phyloP scores from a whole-genome alignment of 1,284 basidiomycete species.

The Tetrapyrgos nigripes region DNA sequence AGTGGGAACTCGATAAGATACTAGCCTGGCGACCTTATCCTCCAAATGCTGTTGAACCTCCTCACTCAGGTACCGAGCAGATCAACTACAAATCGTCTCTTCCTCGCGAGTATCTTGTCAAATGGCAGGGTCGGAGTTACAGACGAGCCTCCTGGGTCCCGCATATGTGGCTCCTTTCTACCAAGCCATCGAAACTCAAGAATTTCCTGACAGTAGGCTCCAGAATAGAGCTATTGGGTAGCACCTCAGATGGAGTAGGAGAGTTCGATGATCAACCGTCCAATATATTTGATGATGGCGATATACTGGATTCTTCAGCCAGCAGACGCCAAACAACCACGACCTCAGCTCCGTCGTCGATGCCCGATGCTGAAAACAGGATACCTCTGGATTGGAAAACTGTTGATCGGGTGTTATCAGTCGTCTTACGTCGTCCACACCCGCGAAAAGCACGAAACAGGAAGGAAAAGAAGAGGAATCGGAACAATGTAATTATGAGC shows the following conservation, averaged over 20 bases:
- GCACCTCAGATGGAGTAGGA: conserved; percentile 43
- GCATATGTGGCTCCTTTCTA: conserved; percentile 85
- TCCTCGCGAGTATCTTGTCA: conserved; percentile 89
- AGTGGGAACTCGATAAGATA: conserved; percentile 82
- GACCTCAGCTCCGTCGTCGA: conserved; percentile 35
- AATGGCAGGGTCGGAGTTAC: conserved; percentile 83
- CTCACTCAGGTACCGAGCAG: conserved; percentile 44
- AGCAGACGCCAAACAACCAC: conserved; percentile 37
- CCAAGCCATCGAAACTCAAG: conserved; percentile 65
- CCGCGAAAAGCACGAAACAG: conserved; percentile 34
- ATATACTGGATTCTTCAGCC: conserved; percentile 25
- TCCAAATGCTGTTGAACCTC: conserved; percentile 59
- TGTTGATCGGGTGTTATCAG: conserved; percentile 81
- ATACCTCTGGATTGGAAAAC: conserved; percentile 82
- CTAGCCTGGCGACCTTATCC: conserved; percentile 90
- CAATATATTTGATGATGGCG: conserved; percentile 32
- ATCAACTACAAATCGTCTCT: conserved; percentile 65
- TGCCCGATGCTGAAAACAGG: conserved; percentile 67
- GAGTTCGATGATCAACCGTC: conserved; percentile 37
- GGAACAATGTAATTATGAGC: conserved; percentile 19
- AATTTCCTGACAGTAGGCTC: conserved; percentile 80
- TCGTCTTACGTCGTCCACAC: conserved; percentile 63
- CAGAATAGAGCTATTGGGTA: conserved; percentile 68
- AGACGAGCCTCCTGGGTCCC: conserved; percentile 86
- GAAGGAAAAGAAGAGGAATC: conserved; percentile 28